Evolutionary conservation across 192 early-diverging fungal genomes (phyloP).

Genomic region (Backusella australiensis): DNA sequence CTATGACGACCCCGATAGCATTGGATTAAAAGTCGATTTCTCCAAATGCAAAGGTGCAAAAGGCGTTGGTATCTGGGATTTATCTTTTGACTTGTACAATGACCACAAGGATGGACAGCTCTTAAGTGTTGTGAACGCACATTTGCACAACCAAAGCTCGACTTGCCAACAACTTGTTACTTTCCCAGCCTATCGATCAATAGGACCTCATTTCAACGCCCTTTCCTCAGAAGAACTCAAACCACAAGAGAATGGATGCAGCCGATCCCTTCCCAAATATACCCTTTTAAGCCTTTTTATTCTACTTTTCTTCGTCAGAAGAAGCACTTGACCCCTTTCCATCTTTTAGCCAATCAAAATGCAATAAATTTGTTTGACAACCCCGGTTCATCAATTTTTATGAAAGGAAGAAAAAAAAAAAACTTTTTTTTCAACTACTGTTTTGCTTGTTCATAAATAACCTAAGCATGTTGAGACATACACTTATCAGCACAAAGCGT

Average conservation of each 20-base stretch:
- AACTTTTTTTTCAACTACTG: no score
- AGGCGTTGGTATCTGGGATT: constrained; percentile 63
- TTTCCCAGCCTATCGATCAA: background rate
- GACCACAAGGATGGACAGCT: background rate
- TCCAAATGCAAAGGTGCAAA: constrained; percentile 51
- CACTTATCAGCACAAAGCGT: constrained; percentile 1
- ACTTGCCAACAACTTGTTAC: background rate
- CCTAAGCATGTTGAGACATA: background rate
- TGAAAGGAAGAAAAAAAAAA: no score
- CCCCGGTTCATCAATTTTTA: constrained; percentile 1
- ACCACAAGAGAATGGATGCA: background rate
- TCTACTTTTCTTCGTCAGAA: background rate
- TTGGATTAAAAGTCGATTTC: constrained; percentile 58
- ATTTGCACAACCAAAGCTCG: background rate
- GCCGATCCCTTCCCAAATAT: background rate
- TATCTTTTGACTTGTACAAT: background rate
- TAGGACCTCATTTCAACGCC: background rate
- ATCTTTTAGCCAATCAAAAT: background rate
- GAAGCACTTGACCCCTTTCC: background rate
- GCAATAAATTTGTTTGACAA: constrained; percentile 4
- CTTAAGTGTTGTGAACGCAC: background rate
- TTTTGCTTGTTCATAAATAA: background rate
- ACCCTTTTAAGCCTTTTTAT: background rate
- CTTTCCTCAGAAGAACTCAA: background rate
- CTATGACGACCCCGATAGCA: constrained; percentile 63